Evolutionary conservation across 208 protist genomes (phyloP), one percentile per base, ranked within the genome.

Genomic region (Leishmania turanica): DNA sequence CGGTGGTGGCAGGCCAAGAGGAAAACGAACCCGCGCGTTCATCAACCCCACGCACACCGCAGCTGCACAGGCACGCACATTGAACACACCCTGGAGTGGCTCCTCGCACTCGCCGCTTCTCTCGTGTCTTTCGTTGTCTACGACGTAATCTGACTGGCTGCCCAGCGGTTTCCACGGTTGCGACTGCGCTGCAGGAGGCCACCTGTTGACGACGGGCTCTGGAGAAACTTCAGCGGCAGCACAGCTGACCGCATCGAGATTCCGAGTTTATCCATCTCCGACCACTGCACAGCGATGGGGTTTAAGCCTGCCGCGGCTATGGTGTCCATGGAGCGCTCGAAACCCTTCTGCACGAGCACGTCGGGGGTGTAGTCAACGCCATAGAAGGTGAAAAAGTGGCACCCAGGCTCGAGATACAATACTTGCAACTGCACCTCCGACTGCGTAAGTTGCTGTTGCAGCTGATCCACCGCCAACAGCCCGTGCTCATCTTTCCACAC

Each of bases 401-500:
- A 98, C 24, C 95, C 95, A 73, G 95, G 93, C 81, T 98, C 95
- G 60, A 98, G 74, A 78, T 98, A 97, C n/a, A 97, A 88, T 8
- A 96, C 84, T 71, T 88, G 73, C 73, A 83, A 40, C 77, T 31
- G 70, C 47, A 79, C 69, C 37, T 79, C 71, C 19, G 65, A 64
- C 62, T 84, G 79, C 53, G 76, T 49, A 13, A 83, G 60, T 15
- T 91, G 85, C 79, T 96, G 92, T 79, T 97, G 93, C 77, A 95
- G 93, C 85, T 98, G 95, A 74, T 98, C 95, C 60, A 98, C 94
- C 31, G 95, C 95, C 49, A 98, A 84, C 27, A 98, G 77, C 15
- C 95, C 95, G 80, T 98, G 95, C 83, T 98, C 95, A 80, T 98
- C 95, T 71, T 98, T 98, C 94, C 93, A 97, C 15, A 95, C 93